phyloP scores from a whole-genome alignment of 2,329 filamentous ascomycete species.

The Stagonosporopsis vannaccii region DNA sequence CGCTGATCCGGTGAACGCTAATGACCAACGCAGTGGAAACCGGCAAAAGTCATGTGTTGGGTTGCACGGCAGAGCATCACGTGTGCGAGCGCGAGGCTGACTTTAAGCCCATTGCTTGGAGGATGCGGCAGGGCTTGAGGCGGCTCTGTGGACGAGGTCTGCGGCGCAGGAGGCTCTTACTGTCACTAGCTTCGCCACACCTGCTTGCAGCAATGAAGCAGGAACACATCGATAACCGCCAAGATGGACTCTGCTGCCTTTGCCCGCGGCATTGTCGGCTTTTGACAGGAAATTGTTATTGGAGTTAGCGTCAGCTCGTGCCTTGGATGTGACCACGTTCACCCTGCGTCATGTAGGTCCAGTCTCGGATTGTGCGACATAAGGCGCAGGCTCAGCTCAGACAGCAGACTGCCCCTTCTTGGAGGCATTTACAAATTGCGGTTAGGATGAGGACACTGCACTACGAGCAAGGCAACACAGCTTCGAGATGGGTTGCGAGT shows the following conservation, averaged over 20 bases:
- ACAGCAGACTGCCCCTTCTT: neutral
- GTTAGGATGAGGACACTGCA: neutral
- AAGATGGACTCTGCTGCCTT: neutral
- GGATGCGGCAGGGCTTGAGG: neutral
- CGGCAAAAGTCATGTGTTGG: conserved; percentile 2
- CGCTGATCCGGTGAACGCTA: conserved; percentile 12
- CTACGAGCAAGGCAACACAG: neutral
- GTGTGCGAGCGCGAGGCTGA: conserved; percentile 11
- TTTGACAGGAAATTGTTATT: neutral
- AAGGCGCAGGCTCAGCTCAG: neutral
- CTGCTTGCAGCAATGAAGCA: neutral
- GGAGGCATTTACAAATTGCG: neutral
- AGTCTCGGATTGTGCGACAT: neutral
- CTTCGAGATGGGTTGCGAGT: neutral
- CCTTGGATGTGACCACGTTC: neutral
- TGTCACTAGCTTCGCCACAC: neutral
- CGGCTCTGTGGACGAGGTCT: neutral
- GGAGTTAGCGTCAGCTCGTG: neutral
- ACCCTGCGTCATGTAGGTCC: neutral
- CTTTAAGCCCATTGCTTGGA: conserved; percentile 17
- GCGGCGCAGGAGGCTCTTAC: neutral
- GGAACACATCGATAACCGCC: neutral
- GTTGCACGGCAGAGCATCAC: conserved; percentile 13
- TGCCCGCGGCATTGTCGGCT: neutral
- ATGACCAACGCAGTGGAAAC: conserved; percentile 4